Percentiles rank a stretch among this genome's conserved stretches.
These are phyloP conservation scores for Hypoxylon cercidicola DNA, from an alignment of 495 filamentous ascomycete genomes.

Conservation along the genomic window DNA sequence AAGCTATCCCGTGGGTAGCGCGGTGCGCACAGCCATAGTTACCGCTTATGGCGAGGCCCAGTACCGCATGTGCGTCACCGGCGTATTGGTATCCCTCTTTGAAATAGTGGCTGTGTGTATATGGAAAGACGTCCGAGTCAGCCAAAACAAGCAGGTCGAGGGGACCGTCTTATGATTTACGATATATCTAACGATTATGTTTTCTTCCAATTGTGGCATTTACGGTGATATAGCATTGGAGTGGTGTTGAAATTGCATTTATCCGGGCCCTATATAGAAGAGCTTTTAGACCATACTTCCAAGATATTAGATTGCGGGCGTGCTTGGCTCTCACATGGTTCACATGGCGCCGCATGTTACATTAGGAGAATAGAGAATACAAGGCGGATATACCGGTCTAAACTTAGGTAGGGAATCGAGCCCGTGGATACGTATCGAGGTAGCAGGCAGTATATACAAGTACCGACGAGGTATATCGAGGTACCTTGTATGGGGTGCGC, in stretches of 20 bases:
- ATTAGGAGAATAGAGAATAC: neutral
- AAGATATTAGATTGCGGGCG: too few species aligned
- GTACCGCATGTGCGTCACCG: conserved; percentile 60
- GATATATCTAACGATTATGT: neutral
- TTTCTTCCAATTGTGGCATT: conserved; percentile 10
- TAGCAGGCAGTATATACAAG: conserved; percentile 11
- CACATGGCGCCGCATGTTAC: too few species aligned
- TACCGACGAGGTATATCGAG: conserved; percentile 21
- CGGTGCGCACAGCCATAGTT: conserved; percentile 68
- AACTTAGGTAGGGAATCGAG: neutral
- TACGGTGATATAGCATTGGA: neutral
- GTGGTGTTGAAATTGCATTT: neutral
- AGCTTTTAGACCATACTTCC: too few species aligned
- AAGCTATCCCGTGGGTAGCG: conserved; percentile 67
- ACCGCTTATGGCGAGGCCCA: conserved; percentile 66
- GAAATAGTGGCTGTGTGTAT: conserved; percentile 56
- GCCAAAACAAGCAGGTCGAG: conserved; percentile 64
- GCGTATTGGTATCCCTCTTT: conserved; percentile 45
- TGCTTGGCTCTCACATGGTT: too few species aligned
- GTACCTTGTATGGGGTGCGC: neutral
- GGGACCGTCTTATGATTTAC: conserved; percentile 53
- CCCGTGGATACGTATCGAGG: conserved; percentile 5
- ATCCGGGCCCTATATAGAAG: too few species aligned
- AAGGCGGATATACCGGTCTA: neutral
- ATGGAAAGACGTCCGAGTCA: conserved; percentile 62